These are phyloP conservation scores for Orbilia oligospora DNA, from an alignment of 2,329 filamentous ascomycete genomes.

Conservation along the genomic window DNA sequence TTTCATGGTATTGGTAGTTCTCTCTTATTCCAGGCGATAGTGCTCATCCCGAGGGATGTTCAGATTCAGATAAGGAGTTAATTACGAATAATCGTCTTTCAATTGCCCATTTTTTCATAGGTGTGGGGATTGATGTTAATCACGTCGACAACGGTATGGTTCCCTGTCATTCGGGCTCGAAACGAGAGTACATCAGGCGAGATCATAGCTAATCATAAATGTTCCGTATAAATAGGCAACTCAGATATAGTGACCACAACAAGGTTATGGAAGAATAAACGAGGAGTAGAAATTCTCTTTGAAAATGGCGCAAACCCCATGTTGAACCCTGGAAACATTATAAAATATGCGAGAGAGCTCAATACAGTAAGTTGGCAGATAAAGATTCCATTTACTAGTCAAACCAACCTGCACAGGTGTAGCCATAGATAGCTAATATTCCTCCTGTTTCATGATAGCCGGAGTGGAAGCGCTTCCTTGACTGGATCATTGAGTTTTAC, in stretches of 20 bases:
- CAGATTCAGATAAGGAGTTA: neutral
- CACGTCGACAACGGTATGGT: constrained; percentile 32
- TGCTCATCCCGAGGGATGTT: neutral
- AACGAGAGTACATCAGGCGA: too few relatives aligned
- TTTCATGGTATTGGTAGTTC: neutral
- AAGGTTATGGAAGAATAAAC: neutral
- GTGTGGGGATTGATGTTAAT: constrained; percentile 14
- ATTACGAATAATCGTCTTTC: neutral
- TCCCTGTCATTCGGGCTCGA: neutral
- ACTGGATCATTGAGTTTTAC: neutral
- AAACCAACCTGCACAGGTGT: too few relatives aligned
- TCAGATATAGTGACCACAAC: neutral
- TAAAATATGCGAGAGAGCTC: neutral
- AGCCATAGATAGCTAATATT: too few relatives aligned
- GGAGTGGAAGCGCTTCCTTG: constrained; percentile 15
- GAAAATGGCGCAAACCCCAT: constrained; percentile 12
- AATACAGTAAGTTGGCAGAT: too few relatives aligned
- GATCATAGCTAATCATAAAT: neutral
- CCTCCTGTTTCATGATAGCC: too few relatives aligned
- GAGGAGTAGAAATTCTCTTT: neutral
- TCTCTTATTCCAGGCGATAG: neutral
- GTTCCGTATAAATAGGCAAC: constrained; percentile 11
- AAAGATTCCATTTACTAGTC: too few relatives aligned
- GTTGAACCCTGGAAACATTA: neutral
- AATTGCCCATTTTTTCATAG: neutral